Evolutionary conservation across 306 rosid species (phyloP).

Genomic region (Luffa aegyptiaca): DNA sequence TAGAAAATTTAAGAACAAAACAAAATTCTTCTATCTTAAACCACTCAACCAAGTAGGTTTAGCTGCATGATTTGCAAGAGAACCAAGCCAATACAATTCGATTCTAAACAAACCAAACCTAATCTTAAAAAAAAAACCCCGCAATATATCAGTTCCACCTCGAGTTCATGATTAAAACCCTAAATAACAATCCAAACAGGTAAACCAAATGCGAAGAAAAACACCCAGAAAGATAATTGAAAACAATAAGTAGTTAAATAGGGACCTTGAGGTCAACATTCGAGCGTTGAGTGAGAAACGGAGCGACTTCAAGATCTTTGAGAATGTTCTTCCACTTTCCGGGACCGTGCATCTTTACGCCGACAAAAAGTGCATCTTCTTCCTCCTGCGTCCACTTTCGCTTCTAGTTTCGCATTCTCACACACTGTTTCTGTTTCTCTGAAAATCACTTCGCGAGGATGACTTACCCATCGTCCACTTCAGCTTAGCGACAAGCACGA

Average conservation of each 20-base stretch:
- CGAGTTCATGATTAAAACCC: background rate
- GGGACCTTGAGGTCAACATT: constrained; percentile 72
- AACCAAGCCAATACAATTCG: background rate
- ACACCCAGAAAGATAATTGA: background rate
- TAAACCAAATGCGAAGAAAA: background rate
- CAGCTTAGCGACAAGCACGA: no score
- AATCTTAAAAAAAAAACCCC: no score
- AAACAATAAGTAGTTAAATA: background rate
- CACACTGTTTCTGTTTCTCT: background rate
- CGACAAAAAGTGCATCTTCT: constrained; percentile 51
- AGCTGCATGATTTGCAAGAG: background rate
- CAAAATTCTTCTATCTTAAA: background rate
- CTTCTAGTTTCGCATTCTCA: constrained; percentile 62
- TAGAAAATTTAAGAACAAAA: background rate
- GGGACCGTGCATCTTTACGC: constrained; percentile 60
- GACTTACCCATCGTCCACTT: no score
- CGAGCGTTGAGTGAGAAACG: constrained; percentile 47
- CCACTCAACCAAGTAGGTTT: background rate
- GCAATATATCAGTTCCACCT: background rate
- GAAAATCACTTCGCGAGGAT: background rate
- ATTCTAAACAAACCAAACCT: background rate
- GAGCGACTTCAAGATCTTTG: constrained; percentile 48
- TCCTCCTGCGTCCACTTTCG: constrained; percentile 69
- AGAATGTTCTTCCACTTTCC: constrained; percentile 76
- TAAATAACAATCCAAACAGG: background rate